Conservation (phyloP, 345 rosid genomes). For the Litchi chinensis region DNA sequence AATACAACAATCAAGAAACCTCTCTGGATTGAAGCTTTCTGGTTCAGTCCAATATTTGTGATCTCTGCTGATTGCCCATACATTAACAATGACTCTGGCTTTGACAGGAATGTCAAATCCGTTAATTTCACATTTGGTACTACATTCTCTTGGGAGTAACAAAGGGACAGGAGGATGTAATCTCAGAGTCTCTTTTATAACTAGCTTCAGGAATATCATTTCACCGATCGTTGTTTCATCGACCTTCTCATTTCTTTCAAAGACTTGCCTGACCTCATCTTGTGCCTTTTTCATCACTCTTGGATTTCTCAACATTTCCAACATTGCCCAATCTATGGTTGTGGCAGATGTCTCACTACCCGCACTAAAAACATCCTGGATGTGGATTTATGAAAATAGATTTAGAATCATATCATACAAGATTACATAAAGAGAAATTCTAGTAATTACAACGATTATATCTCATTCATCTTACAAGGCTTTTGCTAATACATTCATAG, state of each 20-base stretch:
- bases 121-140: background rate
- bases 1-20: slow-evolving; percentile 21
- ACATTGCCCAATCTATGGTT: no score
- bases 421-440: no score
- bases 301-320: background rate
- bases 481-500: no score
- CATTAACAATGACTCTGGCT: no score
- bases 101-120: no score
- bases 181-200: background rate
- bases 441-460: no score
- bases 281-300: background rate
- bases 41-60: background rate
- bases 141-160: background rate
- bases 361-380: no score
- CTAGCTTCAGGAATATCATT: background rate
- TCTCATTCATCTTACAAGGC: no score
- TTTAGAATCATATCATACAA: no score
- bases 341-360: no score
- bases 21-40: slow-evolving; percentile 31
- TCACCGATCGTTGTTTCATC: background rate
- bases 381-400: no score
- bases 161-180: background rate
- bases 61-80: no score
- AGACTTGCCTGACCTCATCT: background rate
- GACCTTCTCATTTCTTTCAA: background rate